A percentile compares a stretch with the other conserved stretches of the same genome.
phyloP scores from a whole-genome alignment of 352 stramenopile genomes.

The Peronospora farinosa region DNA sequence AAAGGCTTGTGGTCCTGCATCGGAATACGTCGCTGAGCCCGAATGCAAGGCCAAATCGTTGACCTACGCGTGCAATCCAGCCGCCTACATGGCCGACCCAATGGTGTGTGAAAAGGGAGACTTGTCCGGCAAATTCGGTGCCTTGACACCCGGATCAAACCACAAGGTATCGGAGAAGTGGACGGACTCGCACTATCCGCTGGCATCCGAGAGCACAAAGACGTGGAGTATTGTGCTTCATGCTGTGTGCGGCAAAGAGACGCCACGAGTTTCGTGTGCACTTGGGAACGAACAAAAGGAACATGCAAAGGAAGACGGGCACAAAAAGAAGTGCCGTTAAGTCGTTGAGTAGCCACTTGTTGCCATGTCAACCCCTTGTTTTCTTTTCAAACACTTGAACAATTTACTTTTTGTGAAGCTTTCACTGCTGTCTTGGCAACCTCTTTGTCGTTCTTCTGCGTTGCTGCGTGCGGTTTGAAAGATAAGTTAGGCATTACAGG shows the following conservation, averaged over 20 bases:
- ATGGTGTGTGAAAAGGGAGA: slow-evolving; percentile 47
- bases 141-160: slow-evolving; percentile 24
- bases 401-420: not conserved
- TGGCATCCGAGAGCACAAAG: slow-evolving; percentile 28
- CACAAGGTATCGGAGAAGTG: slow-evolving; percentile 25
- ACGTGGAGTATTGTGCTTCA: slow-evolving; percentile 68
- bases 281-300: slow-evolving; percentile 8
- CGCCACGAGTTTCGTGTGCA: slow-evolving; percentile 46
- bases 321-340: too few species aligned
- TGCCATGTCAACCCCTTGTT: too few species aligned
- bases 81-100: slow-evolving; percentile 35
- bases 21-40: slow-evolving; percentile 30
- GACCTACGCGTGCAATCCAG: slow-evolving; percentile 38
- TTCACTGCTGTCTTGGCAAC: slow-evolving; percentile 10
- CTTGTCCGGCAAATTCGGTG: slow-evolving; percentile 52
- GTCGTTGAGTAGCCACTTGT: not conserved
- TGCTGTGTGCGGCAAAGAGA: slow-evolving; percentile 40
- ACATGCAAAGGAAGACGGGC: too few species aligned
- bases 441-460: slow-evolving; percentile 1
- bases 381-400: too few species aligned
- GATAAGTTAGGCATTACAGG: too few species aligned
- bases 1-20: slow-evolving; percentile 38
- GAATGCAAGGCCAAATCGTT: slow-evolving; percentile 28
- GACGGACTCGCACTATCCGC: slow-evolving; percentile 42
- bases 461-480: not conserved